These are phyloP conservation scores for Coemansia sp. DNA, from an alignment of 192 early-diverging fungal genomes.

Conservation along the genomic window DNA sequence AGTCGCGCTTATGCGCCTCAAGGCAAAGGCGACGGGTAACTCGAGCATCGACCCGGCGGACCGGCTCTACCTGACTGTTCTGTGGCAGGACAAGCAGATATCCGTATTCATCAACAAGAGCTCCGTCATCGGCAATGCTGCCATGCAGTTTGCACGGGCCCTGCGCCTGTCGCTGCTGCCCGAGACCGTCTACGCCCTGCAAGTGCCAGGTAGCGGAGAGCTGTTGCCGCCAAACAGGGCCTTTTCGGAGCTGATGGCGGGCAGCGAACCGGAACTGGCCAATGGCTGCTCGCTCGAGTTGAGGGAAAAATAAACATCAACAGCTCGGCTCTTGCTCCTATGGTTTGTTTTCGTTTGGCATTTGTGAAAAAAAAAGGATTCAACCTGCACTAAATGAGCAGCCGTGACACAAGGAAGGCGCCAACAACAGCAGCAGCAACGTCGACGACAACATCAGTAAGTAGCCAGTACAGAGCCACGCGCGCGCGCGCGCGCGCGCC, in stretches of 20 bases:
- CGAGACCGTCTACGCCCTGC: slow-evolving; percentile 12
- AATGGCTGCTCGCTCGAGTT: slow-evolving; percentile 38
- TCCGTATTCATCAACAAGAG: slow-evolving; percentile 21
- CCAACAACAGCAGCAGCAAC: too few species aligned
- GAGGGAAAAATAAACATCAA: neutral
- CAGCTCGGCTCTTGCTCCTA: too few species aligned
- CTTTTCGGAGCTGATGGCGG: slow-evolving; percentile 6
- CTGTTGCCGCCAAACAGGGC: slow-evolving; percentile 15
- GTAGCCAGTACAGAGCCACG: too few species aligned
- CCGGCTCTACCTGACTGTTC: slow-evolving; percentile 25
- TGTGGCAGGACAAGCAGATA: slow-evolving; percentile 11
- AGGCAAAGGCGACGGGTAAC: slow-evolving; percentile 33
- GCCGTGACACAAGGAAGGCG: too few species aligned
- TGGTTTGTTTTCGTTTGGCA: too few species aligned
- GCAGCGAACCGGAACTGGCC: neutral
- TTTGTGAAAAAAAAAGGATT: too few species aligned
- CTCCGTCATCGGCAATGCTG: slow-evolving; percentile 24
- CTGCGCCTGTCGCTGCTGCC: slow-evolving; percentile 20
- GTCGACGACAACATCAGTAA: too few species aligned
- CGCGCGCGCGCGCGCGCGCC: too few species aligned
- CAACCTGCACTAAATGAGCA: too few species aligned
- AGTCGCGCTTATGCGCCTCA: slow-evolving; percentile 44
- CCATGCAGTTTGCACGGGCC: slow-evolving; percentile 21
- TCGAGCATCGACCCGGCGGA: slow-evolving; percentile 24
- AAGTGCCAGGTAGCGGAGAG: neutral